Evolutionary conservation across 140 eudicot genomes (phyloP), one percentile per base, ranked within the genome.

Genomic region (Senecio squalidus): DNA sequence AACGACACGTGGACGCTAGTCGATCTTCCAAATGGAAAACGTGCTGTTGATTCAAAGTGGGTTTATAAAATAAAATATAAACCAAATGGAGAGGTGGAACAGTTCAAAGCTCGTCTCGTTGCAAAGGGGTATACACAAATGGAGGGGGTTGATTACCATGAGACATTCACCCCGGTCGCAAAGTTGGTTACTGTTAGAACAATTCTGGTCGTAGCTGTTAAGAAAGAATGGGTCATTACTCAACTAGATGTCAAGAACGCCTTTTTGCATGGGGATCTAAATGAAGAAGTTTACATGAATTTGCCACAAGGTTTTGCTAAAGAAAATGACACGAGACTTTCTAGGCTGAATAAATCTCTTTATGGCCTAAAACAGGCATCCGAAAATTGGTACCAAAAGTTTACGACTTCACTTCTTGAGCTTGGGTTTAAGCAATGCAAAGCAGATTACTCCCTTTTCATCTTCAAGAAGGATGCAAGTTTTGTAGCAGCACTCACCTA

Each of bases 51-150:
- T 21, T 65, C 22, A 8, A 60, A 49, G 7, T 73, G 64, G 73
- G 69, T 73, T 6, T 73, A 66, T 13, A 73, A 59, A 28, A 58
- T 58, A 10, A 65, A 73, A 29, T 15, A 28, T 1, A 26, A 28
- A 3, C 24, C 68, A 9, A 60, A 57, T 58, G 73, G 73, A 9
- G 21, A 38, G 6, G 36, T 59, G 36, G 70, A 74, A 14, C 21
- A 66, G 0, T 60, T 30, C 20, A 74, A 74, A 10, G 74, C 79
- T 22, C 29, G 74, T 0, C 39, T 74, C 5, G 74, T 74, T 3
- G 79, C 69, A 3, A 27, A 52, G 36, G 70, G 79, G 1, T 66
- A n/a, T n/a, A n/a, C n/a, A n/a, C n/a, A n/a, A n/a, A n/a, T n/a
- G n/a, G n/a, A n/a, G n/a, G n/a, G n/a, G n/a, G n/a, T n/a, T n/a